Evolutionary conservation across 352 stramenopile genomes (phyloP).

Genomic region (Thalassiosira sp.): DNA sequence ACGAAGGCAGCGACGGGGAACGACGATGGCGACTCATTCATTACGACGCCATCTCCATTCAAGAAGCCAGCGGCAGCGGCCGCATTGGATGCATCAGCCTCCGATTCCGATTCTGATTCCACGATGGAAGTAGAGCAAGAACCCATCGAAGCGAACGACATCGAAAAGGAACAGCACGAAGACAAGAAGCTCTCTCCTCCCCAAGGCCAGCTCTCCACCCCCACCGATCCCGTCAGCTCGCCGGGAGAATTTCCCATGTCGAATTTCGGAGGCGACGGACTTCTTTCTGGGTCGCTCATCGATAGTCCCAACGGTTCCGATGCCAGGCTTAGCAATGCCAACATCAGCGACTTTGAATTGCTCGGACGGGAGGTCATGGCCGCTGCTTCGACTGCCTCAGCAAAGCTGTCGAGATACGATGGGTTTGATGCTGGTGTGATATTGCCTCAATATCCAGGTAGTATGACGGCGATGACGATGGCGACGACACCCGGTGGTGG

Average conservation of each 20-base stretch:
- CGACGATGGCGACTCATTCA: slow-evolving; percentile 10
- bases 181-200: background rate
- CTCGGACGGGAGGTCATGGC: slow-evolving; percentile 19
- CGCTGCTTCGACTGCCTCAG: slow-evolving; percentile 12
- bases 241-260: background rate
- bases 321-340: background rate
- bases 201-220: background rate
- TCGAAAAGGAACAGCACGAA: slow-evolving; percentile 1
- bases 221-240: background rate
- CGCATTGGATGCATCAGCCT: background rate
- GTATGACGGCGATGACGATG: background rate
- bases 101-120: too few species aligned
- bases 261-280: slow-evolving; percentile 5
- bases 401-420: slow-evolving; percentile 21
- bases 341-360: slow-evolving; percentile 11
- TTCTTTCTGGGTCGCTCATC: slow-evolving; percentile 12
- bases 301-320: slow-evolving; percentile 1
- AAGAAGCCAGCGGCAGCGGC: slow-evolving; percentile 11
- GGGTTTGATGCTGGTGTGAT: slow-evolving; percentile 20
- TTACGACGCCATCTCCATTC: slow-evolving; percentile 14
- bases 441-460: slow-evolving; percentile 7
- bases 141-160: slow-evolving; percentile 3
- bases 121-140: background rate
- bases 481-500: background rate
- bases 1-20: background rate